Evolutionary conservation across 2,329 filamentous ascomycete genomes (phyloP), one percentile per base, ranked within the genome.

Genomic region (Monosporascus sp.): DNA sequence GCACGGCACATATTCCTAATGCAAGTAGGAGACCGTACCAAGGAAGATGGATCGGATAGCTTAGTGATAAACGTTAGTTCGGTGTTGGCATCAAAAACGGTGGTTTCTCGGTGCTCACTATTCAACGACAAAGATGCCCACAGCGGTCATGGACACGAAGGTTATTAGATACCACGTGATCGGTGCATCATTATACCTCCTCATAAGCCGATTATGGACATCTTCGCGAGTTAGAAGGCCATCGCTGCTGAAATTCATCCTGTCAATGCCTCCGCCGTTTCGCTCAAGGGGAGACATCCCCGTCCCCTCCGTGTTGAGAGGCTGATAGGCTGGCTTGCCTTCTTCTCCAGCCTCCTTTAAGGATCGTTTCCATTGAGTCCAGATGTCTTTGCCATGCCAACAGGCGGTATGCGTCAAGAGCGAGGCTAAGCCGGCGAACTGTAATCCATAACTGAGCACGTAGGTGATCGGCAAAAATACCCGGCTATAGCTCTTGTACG

Each of bases 391-490:
- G 15, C 90, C 90, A 63, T 95, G 89, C 89, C 90, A 94, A 64
- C 90, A 89, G 22, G 81, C 75, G 0, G 90, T 95, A 65, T 95
- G 90, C 1, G 89, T 90, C 18, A 96, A 73, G 14, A 95, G 75
- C 1, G 89, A 87, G 24, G 89, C 86, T 20, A 96, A 75, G 1
- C 87, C 88, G 14, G 90, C 90, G 66, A 96, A 95, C 63, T 94
- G 90, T 24, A 95, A 80, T 3, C 87, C 90, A 60, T 95, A 96
- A 64, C 89, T 92, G 41, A 95, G 77, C 20, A 92, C 88, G 65
- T 94, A 96, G 0, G 90, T 94, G 55, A 94, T 90, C 1, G 90
- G 89, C 8, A 95, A 72, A 59, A 92, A 96, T 1, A 95, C 88
- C 18, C 88, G 83, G 60, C 89, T 93, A 70, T 95, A 95, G n/a